phyloP scores from a whole-genome alignment of 257 asterid species.

The Solanum paucissectum region DNA sequence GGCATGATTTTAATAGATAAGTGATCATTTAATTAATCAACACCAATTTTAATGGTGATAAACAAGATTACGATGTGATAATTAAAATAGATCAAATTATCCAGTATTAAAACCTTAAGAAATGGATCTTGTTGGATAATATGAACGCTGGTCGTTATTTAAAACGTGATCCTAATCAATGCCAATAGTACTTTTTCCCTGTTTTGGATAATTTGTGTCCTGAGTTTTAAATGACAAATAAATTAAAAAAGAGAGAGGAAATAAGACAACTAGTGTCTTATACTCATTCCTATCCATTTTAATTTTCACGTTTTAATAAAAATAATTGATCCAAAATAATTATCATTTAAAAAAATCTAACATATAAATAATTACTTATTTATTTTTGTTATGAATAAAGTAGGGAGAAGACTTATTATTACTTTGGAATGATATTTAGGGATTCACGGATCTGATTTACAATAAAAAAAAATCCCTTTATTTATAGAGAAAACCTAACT shows the following conservation, averaged over 20 bases:
- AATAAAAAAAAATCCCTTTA: too few relatives aligned
- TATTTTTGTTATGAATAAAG: background rate
- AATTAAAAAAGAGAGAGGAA: background rate
- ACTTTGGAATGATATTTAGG: too few relatives aligned
- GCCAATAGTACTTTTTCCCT: background rate
- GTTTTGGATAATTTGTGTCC: background rate
- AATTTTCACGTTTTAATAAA: background rate
- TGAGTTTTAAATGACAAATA: background rate
- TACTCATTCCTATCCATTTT: background rate
- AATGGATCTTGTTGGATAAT: background rate
- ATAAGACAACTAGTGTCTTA: background rate
- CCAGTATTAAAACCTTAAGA: background rate
- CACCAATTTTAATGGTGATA: background rate
- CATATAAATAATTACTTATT: background rate
- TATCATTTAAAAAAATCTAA: background rate
- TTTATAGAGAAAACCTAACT: too few relatives aligned
- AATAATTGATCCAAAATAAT: background rate
- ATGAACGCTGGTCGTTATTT: background rate
- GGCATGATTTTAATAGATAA: too few relatives aligned
- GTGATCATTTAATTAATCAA: background rate
- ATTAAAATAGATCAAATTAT: background rate
- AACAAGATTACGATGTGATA: background rate
- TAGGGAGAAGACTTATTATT: too few relatives aligned
- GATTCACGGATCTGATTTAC: too few relatives aligned
- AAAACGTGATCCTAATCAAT: background rate